Base-by-base conservation (phyloP, 2,329 filamentous ascomycete genomes). In the Arthrinium phaeospermum region DNA sequence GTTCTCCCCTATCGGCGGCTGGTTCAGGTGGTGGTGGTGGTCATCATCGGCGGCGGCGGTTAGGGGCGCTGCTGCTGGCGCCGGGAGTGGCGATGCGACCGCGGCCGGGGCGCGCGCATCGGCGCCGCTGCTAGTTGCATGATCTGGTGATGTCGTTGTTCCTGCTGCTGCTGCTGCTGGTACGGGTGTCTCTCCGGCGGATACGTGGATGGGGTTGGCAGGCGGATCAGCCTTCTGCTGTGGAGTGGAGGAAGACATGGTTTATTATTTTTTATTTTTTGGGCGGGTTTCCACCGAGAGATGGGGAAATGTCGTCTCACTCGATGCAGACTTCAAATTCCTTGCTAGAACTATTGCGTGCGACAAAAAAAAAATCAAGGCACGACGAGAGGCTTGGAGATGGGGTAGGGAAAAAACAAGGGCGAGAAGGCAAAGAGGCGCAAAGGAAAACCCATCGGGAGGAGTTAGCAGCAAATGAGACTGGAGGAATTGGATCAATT, bases 121-220 rank as follows among this genome's bases (percentile, higher is more conserved):
- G 37, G 37, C 37, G 37, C 37, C 8, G 64, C 22, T 34, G 34
- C 7, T 41, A 41, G 37, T 41, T 10, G 64, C 64, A 45, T 6
- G 5, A 10, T 45, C 24, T n/a, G 19, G 27, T 27, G 67, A 45
- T 41, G 67, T 68, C 22, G 67, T n/a, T 27, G 45, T 44, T 13
- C 12, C 34, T 27, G 64, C 64, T 44, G 64, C 64, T 44, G 67
- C n/a, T 24, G 67, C 14, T n/a, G 37, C 37, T 16, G 67, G 64
- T 41, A 68, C 45, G 41, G 67, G 24, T 69, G 67, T 47, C n/a
- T 46, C 67, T 30, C 67, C 67, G 44, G 67, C 46, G 67, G 41
- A 69, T 46, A n/a, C 67, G 44, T 37, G 34, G 57, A 64, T 64
- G 57, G 57, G 57, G 57, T 64, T 24, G 57, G 57, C 57, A 64